phyloP scores from a whole-genome alignment of 805 yeast genomes.

The Jamesozyma hellenica region DNA sequence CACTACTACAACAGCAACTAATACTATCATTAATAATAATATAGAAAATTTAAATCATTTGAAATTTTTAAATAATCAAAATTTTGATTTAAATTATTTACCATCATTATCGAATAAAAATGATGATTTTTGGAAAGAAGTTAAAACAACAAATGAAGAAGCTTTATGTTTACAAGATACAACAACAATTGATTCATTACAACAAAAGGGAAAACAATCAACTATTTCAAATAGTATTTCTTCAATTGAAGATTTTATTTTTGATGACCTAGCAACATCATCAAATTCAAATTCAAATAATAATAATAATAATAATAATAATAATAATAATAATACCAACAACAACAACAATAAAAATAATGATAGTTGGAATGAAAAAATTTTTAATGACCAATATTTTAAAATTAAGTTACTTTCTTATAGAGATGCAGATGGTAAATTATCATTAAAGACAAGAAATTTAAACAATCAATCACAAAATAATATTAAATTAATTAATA shows the following conservation, averaged over 20 bases:
- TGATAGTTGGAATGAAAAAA: slow-evolving; percentile 5
- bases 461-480: background rate
- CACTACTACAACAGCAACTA: background rate
- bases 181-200: background rate
- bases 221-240: slow-evolving; percentile 3
- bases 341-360: too few relatives aligned
- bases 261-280: slow-evolving; percentile 5
- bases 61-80: background rate
- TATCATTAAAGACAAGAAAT: slow-evolving; percentile 18
- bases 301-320: too few relatives aligned
- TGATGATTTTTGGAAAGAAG: slow-evolving; percentile 29
- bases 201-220: slow-evolving; percentile 3
- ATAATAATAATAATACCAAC: too few relatives aligned
- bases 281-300: background rate
- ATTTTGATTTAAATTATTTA: background rate
- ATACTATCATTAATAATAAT: background rate
- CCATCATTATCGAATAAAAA: slow-evolving; percentile 5
- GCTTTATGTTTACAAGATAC: slow-evolving; percentile 9
- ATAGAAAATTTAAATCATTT: background rate
- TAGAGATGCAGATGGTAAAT: slow-evolving; percentile 26
- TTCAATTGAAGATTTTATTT: slow-evolving; percentile 15
- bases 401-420: slow-evolving; percentile 23
- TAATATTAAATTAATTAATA: background rate
- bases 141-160: slow-evolving; percentile 20
- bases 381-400: slow-evolving; percentile 9